Evolutionary conservation across 2,329 filamentous ascomycete species (phyloP), one percentile per base, ranked within the genome.

Genomic region (Pseudogymnoascus verrucosus): DNA sequence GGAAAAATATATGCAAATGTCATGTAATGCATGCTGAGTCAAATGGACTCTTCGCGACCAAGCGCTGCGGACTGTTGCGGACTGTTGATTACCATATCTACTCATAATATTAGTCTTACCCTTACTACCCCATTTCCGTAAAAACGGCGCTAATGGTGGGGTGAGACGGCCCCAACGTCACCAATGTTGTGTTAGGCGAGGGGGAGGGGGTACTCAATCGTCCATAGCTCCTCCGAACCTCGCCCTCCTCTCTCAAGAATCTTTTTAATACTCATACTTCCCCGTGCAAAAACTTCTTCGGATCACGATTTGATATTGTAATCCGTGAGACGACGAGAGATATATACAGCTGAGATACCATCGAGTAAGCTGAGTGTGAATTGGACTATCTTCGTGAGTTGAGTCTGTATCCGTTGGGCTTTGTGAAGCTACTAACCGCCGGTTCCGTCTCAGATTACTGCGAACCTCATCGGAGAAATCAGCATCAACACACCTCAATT

Each of bases 101-200:
- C 23, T 4, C 19, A 6, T 10, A 10, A n/a, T 44, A 44, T 19
- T 44, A 51, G 23, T 34, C 4, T 4, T 4, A 4, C 4, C 12
- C 31, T 12, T 39, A 57, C 51, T 57, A 57, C 28, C 51, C 51
- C 51, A 36, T 57, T 57, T 57, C 51, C 51, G 51, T 57, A 57
- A 57, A 57, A 57, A 54, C 16, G n/a, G 28, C 51, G 51, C 51
- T 34, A 57, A 34, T 57, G 28, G 51, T 57, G 51, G 51, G 51
- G 51, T 57, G 47, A 57, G 47, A 57, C 47, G 26, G 26, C 19
- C 47, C 47, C 28, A 57, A 57, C 51, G 51, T 57, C 51, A 57
- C 51, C 51, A 57, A 57, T 57, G 51, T 34, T 34, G n/a, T 34
- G 28, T 57, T 36, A 57, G 51, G 51, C 28, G 51, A 57, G 28